These are phyloP conservation scores for Tetrapisispora taiwanensis DNA, from an alignment of 805 yeast genomes.

Conservation along the genomic window DNA sequence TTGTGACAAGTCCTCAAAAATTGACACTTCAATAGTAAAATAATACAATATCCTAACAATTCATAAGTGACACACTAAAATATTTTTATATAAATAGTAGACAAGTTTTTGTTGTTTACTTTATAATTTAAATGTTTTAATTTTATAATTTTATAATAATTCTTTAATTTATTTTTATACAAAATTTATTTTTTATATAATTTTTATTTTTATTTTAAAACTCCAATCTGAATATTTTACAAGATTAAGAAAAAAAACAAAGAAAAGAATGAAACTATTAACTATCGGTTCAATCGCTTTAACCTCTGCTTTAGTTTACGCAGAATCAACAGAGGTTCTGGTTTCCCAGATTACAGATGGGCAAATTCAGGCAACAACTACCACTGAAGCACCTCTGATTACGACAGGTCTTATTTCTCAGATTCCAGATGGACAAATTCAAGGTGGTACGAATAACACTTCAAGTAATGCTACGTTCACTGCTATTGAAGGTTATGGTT, in stretches of 20 bases:
- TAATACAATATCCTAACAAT: background rate
- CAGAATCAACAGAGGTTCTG: background rate
- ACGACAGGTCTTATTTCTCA: slow-evolving; percentile 1
- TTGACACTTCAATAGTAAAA: background rate
- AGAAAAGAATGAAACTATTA: slow-evolving; percentile 1
- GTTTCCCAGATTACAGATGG: slow-evolving; percentile 4
- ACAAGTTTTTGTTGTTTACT: too few relatives aligned
- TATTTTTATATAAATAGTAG: too few relatives aligned
- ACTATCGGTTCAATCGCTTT: background rate
- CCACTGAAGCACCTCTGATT: background rate
- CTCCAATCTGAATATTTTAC: background rate
- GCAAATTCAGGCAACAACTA: slow-evolving; percentile 1
- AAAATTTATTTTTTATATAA: background rate
- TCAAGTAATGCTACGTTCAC: background rate
- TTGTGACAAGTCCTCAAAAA: background rate
- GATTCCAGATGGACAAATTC: slow-evolving; percentile 3
- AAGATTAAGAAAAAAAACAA: background rate
- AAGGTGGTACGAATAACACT: background rate
- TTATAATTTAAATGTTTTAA: too few relatives aligned
- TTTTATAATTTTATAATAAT: too few relatives aligned
- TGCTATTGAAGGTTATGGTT: slow-evolving; percentile 2
- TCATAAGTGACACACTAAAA: background rate
- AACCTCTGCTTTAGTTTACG: background rate
- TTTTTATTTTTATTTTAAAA: background rate
- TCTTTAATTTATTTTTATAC: background rate